Percentiles rank a stretch among this genome's conserved stretches.
phyloP scores from a whole-genome alignment of 768 basidiomycete species.

The Kockovaella imperatae region DNA sequence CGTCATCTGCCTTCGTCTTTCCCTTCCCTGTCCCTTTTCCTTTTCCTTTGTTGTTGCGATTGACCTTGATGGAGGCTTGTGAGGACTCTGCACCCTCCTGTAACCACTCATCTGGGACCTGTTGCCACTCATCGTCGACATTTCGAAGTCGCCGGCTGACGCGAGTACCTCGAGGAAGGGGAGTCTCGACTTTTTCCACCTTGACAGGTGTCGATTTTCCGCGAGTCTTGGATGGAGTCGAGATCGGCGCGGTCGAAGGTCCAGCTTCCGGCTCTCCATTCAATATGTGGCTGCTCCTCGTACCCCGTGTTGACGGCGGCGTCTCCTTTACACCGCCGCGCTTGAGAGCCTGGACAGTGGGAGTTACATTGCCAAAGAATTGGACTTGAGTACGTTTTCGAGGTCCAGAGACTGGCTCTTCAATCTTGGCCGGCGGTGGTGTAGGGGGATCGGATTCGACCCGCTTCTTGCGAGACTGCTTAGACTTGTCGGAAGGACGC shows the following conservation, averaged over 20 bases:
- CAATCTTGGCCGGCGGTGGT: constrained; percentile 5
- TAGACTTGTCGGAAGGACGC: constrained; percentile 6
- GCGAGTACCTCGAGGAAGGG: constrained; percentile 20
- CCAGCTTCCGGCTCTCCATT: neutral
- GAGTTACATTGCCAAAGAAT: constrained; percentile 31
- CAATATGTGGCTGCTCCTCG: constrained; percentile 16
- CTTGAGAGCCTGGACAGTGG: constrained; percentile 24
- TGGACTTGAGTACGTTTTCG: constrained; percentile 25
- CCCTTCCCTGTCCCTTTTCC: constrained; percentile 11
- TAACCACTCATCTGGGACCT: constrained; percentile 38
- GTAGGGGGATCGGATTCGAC: constrained; percentile 11
- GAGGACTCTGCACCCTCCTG: constrained; percentile 2
- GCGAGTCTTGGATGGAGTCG: constrained; percentile 6
- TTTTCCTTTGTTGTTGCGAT: too few relatives aligned
- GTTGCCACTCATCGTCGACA: constrained; percentile 37
- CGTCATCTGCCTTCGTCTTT: constrained; percentile 12
- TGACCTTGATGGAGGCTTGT: too few relatives aligned
- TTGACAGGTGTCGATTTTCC: neutral
- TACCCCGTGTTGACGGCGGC: constrained; percentile 4
- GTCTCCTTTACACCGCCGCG: constrained; percentile 7
- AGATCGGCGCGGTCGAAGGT: neutral
- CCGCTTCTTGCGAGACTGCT: constrained; percentile 18
- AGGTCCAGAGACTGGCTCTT: constrained; percentile 12
- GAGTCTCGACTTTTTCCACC: too few relatives aligned
- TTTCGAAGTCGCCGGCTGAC: constrained; percentile 21